Evolutionary conservation across 805 yeast species (phyloP), one percentile per base, ranked within the genome.

Genomic region (Isabelozyma pseudorhagii): DNA sequence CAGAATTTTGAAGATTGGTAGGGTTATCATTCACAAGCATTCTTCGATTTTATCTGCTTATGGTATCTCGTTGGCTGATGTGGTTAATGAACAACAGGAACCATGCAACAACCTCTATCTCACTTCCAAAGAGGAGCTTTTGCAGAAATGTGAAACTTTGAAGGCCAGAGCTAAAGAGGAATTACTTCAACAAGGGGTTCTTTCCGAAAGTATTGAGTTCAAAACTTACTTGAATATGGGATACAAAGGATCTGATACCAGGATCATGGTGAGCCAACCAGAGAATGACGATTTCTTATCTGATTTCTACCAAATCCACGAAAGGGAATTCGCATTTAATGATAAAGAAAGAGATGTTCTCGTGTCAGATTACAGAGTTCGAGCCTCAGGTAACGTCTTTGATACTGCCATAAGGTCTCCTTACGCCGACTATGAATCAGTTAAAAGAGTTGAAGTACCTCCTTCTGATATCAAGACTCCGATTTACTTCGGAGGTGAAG

Each of bases 11-110:
- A 91, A 91, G 8, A 86, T 90, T 44, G 64, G 73, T 10, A 80
- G 82, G 28, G 87, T 90, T 7, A 66, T 89, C 34, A 84, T 87
- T 25, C 96, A 90, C 67, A 80, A 85, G 62, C 87, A 87, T 64
- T 88, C 96, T 2, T 88, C 96, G 0, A 82, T 90, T 40, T 71
- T 90, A 9, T 87, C 96, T 1, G 96, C 97, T 0, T 90, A 87
- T 62, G 97, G 97, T 53, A 90, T 90, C 73, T 83, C 89, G 2
- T 72, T 90, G 31, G 96, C 97, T 2, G 96, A 89, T 67, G 87
- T 89, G 42, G 94, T 88, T 8, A 82, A 82, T 44, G 96, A 89
- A 59, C 73, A 68, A n/a, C 94, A 87, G 65, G 84, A 83, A 53
- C 96, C 96, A 0, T 80, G 85, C 44, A 78, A 86, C 2, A 59